phyloP scores from a whole-genome alignment of 768 basidiomycete species.

The Steccherinum ochraceum region DNA sequence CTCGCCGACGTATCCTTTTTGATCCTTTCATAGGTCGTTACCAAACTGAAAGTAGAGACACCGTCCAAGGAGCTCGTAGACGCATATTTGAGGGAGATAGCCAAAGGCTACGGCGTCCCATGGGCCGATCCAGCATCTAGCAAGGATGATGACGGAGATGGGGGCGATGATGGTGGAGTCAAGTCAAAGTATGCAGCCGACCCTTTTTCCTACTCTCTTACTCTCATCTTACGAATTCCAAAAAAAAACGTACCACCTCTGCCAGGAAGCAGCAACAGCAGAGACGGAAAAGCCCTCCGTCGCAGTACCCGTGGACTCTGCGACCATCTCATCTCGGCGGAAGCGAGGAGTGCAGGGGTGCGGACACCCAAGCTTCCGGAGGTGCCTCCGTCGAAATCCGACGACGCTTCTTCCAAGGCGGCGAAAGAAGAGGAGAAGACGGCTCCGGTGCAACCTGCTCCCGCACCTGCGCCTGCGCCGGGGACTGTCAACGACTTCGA shows the following conservation, averaged over 20 bases:
- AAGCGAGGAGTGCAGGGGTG: conserved; percentile 25
- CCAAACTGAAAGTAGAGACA: conserved; percentile 64
- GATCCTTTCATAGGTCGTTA: conserved; percentile 60
- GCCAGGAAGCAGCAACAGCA: no score
- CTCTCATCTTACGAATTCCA: background rate
- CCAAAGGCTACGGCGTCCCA: conserved; percentile 74
- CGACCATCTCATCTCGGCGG: conserved; percentile 22
- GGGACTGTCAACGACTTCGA: no score
- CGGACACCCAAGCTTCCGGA: conserved; percentile 40
- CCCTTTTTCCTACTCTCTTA: background rate
- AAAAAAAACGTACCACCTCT: no score
- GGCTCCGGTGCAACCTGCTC: conserved; percentile 53
- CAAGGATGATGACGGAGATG: conserved; percentile 20
- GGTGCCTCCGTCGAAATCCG: conserved; percentile 45
- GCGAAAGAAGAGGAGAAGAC: conserved; percentile 19
- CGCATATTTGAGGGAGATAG: conserved; percentile 84
- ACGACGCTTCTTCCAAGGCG: conserved; percentile 21
- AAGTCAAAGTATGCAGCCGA: conserved; percentile 31
- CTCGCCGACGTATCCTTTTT: no score
- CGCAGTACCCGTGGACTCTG: conserved; percentile 16
- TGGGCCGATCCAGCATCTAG: conserved; percentile 36
- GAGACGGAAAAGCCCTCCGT: conserved; percentile 8
- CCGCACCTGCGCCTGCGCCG: no score
- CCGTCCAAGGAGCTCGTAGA: conserved; percentile 76
- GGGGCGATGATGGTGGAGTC: conserved; percentile 27